Base-by-base conservation (phyloP, 78 protist species). In the Cavenderia fasciculata region DNA sequence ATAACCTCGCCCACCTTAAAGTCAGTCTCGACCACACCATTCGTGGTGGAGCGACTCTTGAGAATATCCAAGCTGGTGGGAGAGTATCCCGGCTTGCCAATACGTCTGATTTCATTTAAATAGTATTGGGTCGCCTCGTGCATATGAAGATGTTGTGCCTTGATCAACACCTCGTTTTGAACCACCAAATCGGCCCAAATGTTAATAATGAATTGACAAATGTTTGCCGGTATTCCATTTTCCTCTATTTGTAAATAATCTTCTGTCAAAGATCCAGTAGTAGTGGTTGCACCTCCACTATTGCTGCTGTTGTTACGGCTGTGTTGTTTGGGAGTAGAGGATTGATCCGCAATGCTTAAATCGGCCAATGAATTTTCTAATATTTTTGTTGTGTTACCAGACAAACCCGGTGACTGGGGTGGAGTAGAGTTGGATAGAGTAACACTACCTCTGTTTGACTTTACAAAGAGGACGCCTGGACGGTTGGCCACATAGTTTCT, bases 11-110 rank as follows among this genome's bases (percentile, higher is more conserved):
- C 38, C 4, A 74, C 86, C 46, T 76, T 76, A 36, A 88, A 76
- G 57, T 76, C 85, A n/a, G 86, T 76, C 33, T 88, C 86, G 4
- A 74, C 86, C 3, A 88, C 86, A 21, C 94, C 94, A 63, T 74
- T 88, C 38, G 94, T 88, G 18, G 46, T 59, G 0, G 76, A 65
- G 31, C 86, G 43, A 14, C 70, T 41, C 40, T 73, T 74, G 0
- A 88, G 86, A 47, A 86, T 86, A 59, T 86, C 92, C 46, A 75
- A 31, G 56, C 59, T 75, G 2, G 77, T 54, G 7, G 92, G 92
- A 34, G 25, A 41, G 25, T 86, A 86, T 0, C 63, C 29, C 27
- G 82, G 31, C 34, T 66, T 74, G 2, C 52, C 71, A 29, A 75
- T 86, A 43, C 92, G 47, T 23, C 71, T 75, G 10, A 75, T 25